Base-by-base conservation (phyloP, 257 asterid species). In the Avicennia marina region DNA sequence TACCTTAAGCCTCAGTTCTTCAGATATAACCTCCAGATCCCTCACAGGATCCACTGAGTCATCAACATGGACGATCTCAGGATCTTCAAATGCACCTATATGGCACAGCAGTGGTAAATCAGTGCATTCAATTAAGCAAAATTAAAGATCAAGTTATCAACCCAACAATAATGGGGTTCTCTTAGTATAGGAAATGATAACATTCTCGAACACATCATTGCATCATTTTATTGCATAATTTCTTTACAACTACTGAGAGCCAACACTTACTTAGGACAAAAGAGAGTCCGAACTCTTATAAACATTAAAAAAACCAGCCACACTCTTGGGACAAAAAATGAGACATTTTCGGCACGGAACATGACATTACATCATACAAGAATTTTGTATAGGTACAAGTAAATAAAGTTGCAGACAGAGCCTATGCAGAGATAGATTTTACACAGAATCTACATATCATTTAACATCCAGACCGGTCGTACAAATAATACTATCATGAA, bases 71-170 rank as follows among this genome's bases (percentile, higher is more conserved):
- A 89, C 84, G 63, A 93, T 93, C 60, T 84, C 95, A 58, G 97
- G 84, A 81, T 93, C 99, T 66, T 93, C 99, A 76, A 89, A 93
- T 49, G 97, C 95, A 47, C 99, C 97, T 93, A 70, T 27, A 75
- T 25, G 21, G 36, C 36, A 62, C 29, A 47, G 53, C 4, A 60
- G n/a, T 19, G 31, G 52, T 43, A 22, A 60, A 60, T 58, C 11
- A n/a, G 32, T 57, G 32, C 48, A 49, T 49, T 54, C 46, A 36
- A 57, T 34, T 40, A 31, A 65, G 10, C 20, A 36, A 36, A 52
- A 16, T n/a, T 26, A 43, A 43, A 63, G 18, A 34, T 6, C n/a
- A n/a, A n/a, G n/a, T n/a, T 5, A 8, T 13, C 22, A 13, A 19
- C n/a, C n/a, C n/a, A 51, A 34, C 53, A 63, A 25, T 12, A 58